Percentiles rank a stretch among this genome's conserved stretches.
Evolutionary conservation across 176 grass and related monocot species (phyloP).

Genomic region (Oryza officinalis): DNA sequence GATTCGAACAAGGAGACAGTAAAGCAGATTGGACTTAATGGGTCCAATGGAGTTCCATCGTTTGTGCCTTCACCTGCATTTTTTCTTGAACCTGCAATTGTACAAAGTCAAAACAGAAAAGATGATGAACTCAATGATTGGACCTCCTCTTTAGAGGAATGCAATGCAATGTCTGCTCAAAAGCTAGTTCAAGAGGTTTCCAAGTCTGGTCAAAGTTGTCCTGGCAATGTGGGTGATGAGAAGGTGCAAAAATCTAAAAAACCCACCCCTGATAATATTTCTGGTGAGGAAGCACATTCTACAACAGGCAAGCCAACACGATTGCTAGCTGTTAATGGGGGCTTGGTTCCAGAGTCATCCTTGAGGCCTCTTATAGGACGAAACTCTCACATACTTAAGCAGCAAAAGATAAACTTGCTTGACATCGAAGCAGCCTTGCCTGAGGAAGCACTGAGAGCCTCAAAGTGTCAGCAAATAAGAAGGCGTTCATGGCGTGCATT

Average conservation of each 20-base stretch:
- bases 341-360: conserved; percentile 70
- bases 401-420: conserved; percentile 83
- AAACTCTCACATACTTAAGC: conserved; percentile 71
- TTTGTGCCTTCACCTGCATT: conserved; percentile 64
- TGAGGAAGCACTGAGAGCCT: conserved; percentile 66
- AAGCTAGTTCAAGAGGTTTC: conserved; percentile 36
- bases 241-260: conserved; percentile 51
- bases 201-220: conserved; percentile 42
- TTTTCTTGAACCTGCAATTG: conserved; percentile 63
- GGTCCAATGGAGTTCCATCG: conserved; percentile 70
- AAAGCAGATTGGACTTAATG: conserved; percentile 81
- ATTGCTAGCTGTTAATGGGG: conserved; percentile 51
- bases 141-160: conserved; percentile 44
- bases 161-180: conserved; percentile 37
- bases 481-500: conserved; percentile 80
- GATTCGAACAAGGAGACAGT: conserved; percentile 82
- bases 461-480: conserved; percentile 62
- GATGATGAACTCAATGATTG: conserved; percentile 48
- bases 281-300: conserved; percentile 52
- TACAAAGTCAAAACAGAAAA: conserved; percentile 50
- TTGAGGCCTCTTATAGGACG: conserved; percentile 73
- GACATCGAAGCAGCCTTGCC: conserved; percentile 90
- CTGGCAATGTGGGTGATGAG: conserved; percentile 43
- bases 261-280: conserved; percentile 30
- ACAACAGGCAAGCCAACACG: conserved; percentile 47